These are phyloP conservation scores for Pavlovales sp. DNA, from an alignment of 208 protist genomes.

Conservation along the genomic window DNA sequence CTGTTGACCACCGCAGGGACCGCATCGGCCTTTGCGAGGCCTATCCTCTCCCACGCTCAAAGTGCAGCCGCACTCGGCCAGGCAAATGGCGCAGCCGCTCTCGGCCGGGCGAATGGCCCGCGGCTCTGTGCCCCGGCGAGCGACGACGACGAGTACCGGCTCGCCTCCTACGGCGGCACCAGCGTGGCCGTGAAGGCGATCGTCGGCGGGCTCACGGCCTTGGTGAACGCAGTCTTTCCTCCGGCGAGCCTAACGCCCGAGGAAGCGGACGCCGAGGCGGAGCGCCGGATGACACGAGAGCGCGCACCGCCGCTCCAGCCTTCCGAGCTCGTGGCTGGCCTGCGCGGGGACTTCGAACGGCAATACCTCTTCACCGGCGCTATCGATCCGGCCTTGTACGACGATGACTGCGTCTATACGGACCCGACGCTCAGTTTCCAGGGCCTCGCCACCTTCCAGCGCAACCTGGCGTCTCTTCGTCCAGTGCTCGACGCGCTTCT, in stretches of 20 bases:
- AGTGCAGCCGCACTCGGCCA: too few species aligned
- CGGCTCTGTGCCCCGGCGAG: too few species aligned
- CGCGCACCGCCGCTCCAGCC: background rate
- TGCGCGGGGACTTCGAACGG: background rate
- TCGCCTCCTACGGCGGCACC: too few species aligned
- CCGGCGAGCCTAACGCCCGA: background rate
- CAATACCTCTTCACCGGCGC: slow-evolving; percentile 23
- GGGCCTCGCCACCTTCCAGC: slow-evolving; percentile 38
- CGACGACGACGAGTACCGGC: too few species aligned
- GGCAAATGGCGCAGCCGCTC: too few species aligned
- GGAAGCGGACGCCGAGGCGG: background rate
- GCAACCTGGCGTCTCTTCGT: slow-evolving; percentile 23
- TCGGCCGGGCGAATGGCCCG: too few species aligned
- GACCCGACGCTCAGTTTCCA: slow-evolving; percentile 47
- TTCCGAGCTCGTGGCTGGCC: background rate
- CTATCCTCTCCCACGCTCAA: too few species aligned
- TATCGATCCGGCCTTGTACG: slow-evolving; percentile 35
- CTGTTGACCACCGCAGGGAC: too few species aligned
- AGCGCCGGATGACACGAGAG: background rate
- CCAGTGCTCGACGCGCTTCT: background rate
- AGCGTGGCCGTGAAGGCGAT: background rate
- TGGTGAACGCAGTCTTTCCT: background rate
- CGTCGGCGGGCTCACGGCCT: background rate
- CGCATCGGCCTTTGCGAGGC: too few species aligned
- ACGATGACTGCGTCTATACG: slow-evolving; percentile 37